Conservation (phyloP, 371 early-diverging fungal species). For the Syncephalis fuscata region DNA sequence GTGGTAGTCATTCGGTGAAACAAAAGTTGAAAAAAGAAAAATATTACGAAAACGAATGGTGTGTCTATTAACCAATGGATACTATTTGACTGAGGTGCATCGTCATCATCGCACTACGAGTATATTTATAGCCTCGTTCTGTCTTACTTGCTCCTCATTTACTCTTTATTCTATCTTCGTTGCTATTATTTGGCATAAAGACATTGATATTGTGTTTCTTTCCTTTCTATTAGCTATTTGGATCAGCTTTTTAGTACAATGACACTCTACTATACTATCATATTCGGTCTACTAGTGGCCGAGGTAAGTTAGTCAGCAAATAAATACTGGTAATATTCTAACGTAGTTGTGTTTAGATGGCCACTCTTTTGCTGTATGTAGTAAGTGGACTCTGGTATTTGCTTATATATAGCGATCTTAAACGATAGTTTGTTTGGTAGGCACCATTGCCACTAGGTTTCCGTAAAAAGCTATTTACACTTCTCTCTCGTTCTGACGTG, state of each 20-base stretch:
- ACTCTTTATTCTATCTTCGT: too few species aligned
- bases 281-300: slow-evolving; percentile 18
- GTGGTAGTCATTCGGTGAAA: too few species aligned
- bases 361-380: neutral
- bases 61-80: too few species aligned
- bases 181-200: too few species aligned
- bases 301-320: slow-evolving; percentile 15
- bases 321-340: neutral
- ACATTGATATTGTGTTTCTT: too few species aligned
- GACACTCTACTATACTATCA: slow-evolving; percentile 26
- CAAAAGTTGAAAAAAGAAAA: too few species aligned
- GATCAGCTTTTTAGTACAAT: slow-evolving; percentile 8
- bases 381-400: neutral
- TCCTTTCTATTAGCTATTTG: too few species aligned
- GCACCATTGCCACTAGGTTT: slow-evolving; percentile 7
- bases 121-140: too few species aligned
- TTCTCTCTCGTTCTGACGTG: slow-evolving; percentile 20
- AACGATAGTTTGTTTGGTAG: slow-evolving; percentile 29
- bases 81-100: too few species aligned
- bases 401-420: slow-evolving; percentile 10
- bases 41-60: too few species aligned
- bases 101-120: too few species aligned
- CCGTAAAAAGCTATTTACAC: slow-evolving; percentile 9
- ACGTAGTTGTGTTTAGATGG: neutral
- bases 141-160: too few species aligned